Conservation (phyloP, 2,329 filamentous ascomycete species). For the Tothia fuscella region DNA sequence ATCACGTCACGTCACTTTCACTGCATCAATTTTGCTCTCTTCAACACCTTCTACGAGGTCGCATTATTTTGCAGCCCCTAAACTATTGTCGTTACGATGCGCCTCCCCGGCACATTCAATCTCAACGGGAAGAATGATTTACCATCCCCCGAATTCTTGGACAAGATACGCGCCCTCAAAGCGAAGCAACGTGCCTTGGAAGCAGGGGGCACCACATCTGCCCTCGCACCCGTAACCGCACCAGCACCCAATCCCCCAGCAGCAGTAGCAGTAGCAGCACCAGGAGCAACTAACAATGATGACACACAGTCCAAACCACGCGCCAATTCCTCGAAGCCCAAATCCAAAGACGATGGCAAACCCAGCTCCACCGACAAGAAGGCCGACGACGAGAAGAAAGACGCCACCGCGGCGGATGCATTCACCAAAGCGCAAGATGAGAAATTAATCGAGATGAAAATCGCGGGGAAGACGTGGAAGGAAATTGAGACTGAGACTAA, state of each 20-base stretch:
- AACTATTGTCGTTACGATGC: not conserved
- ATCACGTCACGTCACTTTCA: too few relatives aligned
- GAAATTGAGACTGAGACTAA: constrained; percentile 21
- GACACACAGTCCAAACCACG: not conserved
- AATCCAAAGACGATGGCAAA: not conserved
- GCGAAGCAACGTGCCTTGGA: not conserved
- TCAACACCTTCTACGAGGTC: too few relatives aligned
- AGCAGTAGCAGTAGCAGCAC: too few relatives aligned
- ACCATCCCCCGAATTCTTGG: constrained; percentile 2
- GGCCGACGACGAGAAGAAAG: not conserved
- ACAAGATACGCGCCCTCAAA: not conserved
- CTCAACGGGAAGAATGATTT: not conserved
- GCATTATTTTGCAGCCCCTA: too few relatives aligned
- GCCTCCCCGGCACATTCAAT: constrained; percentile 8
- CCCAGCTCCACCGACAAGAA: not conserved
- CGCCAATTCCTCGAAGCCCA: not conserved
- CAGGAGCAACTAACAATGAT: not conserved
- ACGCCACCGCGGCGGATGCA: not conserved
- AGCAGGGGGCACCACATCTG: not conserved
- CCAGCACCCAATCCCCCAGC: too few relatives aligned
- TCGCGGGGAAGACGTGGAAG: constrained; percentile 20
- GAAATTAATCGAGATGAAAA: constrained; percentile 26
- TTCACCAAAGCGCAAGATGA: constrained; percentile 31
- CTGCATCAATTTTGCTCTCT: too few relatives aligned
- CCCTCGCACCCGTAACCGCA: too few relatives aligned